Evolutionary conservation across 768 basidiomycete genomes (phyloP), one percentile per base, ranked within the genome.

Genomic region (Lactifluus piperatus): DNA sequence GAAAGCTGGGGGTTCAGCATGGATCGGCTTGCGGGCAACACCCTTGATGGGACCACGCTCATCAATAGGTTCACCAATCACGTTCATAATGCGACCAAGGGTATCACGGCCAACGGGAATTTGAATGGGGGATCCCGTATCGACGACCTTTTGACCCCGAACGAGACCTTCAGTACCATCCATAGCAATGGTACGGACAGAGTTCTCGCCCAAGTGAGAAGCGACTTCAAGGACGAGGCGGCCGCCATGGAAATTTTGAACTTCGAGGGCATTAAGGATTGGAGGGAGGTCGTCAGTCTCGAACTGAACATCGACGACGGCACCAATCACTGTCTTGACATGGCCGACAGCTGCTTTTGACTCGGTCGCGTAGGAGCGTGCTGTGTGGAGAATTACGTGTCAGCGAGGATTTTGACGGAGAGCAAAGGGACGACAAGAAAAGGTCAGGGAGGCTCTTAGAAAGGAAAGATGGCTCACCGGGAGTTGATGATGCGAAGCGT

Each of bases 111-210:
- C 97, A 70, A 99, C 97, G 66, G 97, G 97, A 64, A 99, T 91
- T 76, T 81, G 81, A 76, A 99, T 99, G 74, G 97, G 97, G 51
- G 86, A 79, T 72, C 97, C 97, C 39, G 95, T 97, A 77, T 98
- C 97, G 70, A 97, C 71, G 70, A 98, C 97, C 79, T 86, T 93
- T 74, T 94, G 90, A 51, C 97, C 97, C 76, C 97, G 94, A 66
- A 99, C 94, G 70, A 99, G 91, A 90, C 97, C 97, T 76, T 97
- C 97, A 54, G 97, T 99, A 86, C 95, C 94, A 72, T 97, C 97
- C 97, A 99, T 99, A 70, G 97, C 97, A 83, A 99, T 99, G 75
- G 92, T 95, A 70, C 97, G 91, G 74, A 97, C 94, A 26, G 94
- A 90, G 83, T 98, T 98, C 80, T 98, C 97, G 74, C 97, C 97